phyloP scores from a whole-genome alignment of 805 yeast species.

The Saccharomycodes ludwigii region DNA sequence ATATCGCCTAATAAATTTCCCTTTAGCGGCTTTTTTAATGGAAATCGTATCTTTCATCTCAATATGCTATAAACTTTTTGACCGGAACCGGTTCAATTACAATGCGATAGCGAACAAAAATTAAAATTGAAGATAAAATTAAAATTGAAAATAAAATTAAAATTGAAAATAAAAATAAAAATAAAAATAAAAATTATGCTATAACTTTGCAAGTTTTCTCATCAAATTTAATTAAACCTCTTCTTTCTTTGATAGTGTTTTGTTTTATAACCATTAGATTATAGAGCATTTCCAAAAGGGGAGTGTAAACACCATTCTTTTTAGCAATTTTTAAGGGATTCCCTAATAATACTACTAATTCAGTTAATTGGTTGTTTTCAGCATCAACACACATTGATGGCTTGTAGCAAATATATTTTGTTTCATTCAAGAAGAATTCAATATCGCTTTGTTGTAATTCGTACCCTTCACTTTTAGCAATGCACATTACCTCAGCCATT shows the following conservation, averaged over 20 bases:
- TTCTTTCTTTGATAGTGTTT: constrained; percentile 44
- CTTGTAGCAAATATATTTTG: constrained; percentile 44
- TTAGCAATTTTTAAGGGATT: constrained; percentile 43
- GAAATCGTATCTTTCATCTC: too few species aligned
- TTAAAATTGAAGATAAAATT: too few species aligned
- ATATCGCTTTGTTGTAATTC: constrained; percentile 38
- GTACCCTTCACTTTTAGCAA: constrained; percentile 61
- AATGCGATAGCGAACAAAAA: too few species aligned
- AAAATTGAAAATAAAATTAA: too few species aligned
- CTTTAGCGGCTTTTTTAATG: too few species aligned
- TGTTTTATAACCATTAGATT: constrained; percentile 49
- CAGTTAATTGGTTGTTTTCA: constrained; percentile 54
- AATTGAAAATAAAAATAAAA: too few species aligned
- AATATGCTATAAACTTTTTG: too few species aligned
- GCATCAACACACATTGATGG: constrained; percentile 70
- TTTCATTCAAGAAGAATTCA: constrained; percentile 40
- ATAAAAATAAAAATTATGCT: too few species aligned
- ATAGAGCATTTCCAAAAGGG: constrained; percentile 47
- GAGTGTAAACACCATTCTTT: constrained; percentile 38
- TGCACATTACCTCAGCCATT: constrained; percentile 50
- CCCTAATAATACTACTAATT: constrained; percentile 61
- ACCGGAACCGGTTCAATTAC: too few species aligned
- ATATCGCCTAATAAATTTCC: too few species aligned
- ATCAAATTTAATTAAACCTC: constrained; percentile 29
- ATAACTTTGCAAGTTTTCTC: constrained; percentile 3